These are phyloP conservation scores for Perkinsus marinus DNA, from an alignment of 169 alveolate genomes.

Conservation along the genomic window DNA sequence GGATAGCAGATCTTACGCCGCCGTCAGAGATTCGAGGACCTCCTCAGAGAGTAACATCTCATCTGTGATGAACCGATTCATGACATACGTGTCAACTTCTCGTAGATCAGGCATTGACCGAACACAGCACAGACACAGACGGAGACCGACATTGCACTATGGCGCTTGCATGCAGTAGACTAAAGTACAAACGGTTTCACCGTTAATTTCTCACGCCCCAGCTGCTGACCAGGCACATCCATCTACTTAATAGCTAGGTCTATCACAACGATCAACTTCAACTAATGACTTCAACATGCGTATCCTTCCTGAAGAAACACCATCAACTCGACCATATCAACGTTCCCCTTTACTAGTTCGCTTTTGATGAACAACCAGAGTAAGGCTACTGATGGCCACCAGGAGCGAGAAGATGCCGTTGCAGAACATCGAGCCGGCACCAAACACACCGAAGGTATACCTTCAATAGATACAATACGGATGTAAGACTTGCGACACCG, in stretches of 20 bases:
- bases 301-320: neutral
- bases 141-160: neutral
- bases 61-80: too few species aligned
- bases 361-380: neutral
- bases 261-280: neutral
- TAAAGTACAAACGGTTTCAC: neutral
- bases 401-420: neutral
- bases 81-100: too few species aligned
- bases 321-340: neutral
- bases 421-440: neutral
- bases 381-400: neutral
- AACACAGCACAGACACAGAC: too few species aligned
- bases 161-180: neutral
- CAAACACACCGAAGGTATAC: neutral
- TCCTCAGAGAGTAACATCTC: too few species aligned
- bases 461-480: neutral
- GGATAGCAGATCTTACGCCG: too few species aligned
- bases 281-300: neutral
- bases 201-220: neutral
- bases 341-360: neutral
- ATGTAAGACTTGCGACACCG: neutral
- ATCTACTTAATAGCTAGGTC: neutral
- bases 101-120: too few species aligned
- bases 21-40: too few species aligned
- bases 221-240: neutral